These are phyloP conservation scores for Fraxinus paxiana DNA, from an alignment of 305 asterid genomes.

Conservation along the genomic window DNA sequence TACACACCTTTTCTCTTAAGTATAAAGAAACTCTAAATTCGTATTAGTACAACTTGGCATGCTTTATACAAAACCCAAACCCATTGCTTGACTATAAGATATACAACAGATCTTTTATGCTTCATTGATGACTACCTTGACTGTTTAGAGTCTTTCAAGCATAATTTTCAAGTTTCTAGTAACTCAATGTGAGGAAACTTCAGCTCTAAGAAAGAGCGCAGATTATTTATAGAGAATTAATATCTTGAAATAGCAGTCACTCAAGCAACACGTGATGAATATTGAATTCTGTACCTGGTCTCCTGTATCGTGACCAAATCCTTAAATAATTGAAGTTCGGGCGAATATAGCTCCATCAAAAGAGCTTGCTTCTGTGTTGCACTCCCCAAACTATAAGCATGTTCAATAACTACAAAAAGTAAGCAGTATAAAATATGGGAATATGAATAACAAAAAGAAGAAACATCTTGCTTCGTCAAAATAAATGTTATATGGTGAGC, in stretches of 20 bases:
- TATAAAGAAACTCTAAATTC: not conserved
- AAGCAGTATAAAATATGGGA: constrained; percentile 4
- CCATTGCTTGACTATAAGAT: not conserved
- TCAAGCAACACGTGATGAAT: not conserved
- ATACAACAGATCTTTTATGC: not conserved
- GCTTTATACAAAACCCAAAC: not conserved
- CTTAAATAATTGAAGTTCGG: constrained; percentile 80
- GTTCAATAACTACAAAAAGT: constrained; percentile 66
- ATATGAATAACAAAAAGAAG: not conserved
- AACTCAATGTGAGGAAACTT: not conserved
- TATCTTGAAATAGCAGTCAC: not conserved
- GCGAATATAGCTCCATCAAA: constrained; percentile 78
- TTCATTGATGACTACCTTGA: not conserved
- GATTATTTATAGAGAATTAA: not conserved
- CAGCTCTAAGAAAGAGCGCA: constrained; percentile 6
- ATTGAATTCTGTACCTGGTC: constrained; percentile 43
- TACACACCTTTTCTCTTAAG: not conserved
- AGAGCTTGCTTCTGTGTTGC: constrained; percentile 87
- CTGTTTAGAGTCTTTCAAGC: not conserved
- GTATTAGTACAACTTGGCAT: not conserved
- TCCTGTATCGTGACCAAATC: constrained; percentile 69
- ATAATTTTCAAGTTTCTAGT: not conserved
- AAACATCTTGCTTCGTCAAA: not conserved
- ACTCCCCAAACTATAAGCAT: constrained; percentile 74
- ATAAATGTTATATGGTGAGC: not conserved